Conservation (phyloP, 2,329 filamentous ascomycete species). For the Aspergillus latus region DNA sequence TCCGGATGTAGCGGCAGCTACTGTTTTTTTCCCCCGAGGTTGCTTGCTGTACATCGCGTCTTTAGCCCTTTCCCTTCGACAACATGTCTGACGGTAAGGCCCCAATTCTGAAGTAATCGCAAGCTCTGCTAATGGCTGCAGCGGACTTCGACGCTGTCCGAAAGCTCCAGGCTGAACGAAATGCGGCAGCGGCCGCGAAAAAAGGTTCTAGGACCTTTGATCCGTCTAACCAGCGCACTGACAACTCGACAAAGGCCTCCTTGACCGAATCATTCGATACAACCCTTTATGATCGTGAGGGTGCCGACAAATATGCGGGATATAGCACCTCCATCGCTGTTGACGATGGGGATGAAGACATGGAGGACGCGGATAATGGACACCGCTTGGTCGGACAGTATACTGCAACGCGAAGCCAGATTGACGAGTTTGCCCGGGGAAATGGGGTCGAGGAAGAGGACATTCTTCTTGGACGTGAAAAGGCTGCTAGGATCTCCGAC, state of each 20-base stretch:
- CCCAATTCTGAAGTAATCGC: constrained; percentile 16
- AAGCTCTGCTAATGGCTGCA: constrained; percentile 32
- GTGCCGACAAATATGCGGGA: constrained; percentile 77
- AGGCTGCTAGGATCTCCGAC: constrained; percentile 85
- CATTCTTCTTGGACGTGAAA: constrained; percentile 79
- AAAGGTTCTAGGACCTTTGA: constrained; percentile 81
- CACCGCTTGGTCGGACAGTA: constrained; percentile 89
- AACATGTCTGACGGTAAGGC: constrained; percentile 48
- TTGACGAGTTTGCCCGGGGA: constrained; percentile 89
- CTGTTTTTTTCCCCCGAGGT: constrained; percentile 25
- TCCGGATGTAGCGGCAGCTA: constrained; percentile 38
- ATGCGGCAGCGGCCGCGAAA: constrained; percentile 72
- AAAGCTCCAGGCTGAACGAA: constrained; percentile 89
- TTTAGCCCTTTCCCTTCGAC: constrained; percentile 24
- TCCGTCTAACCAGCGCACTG: constrained; percentile 74
- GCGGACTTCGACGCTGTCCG: constrained; percentile 85
- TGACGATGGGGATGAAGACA: constrained; percentile 74
- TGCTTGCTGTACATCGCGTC: constrained; percentile 27
- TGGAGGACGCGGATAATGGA: constrained; percentile 71
- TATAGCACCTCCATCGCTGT: constrained; percentile 88
- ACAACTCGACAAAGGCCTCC: constrained; percentile 84
- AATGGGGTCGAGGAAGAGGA: constrained; percentile 89
- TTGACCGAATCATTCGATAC: constrained; percentile 84
- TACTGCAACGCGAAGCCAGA: constrained; percentile 85
- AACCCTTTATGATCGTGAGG: constrained; percentile 78